Evolutionary conservation across 2,329 filamentous ascomycete genomes (phyloP), one percentile per base, ranked within the genome.

Genomic region (Parascedosporium putredinis): DNA sequence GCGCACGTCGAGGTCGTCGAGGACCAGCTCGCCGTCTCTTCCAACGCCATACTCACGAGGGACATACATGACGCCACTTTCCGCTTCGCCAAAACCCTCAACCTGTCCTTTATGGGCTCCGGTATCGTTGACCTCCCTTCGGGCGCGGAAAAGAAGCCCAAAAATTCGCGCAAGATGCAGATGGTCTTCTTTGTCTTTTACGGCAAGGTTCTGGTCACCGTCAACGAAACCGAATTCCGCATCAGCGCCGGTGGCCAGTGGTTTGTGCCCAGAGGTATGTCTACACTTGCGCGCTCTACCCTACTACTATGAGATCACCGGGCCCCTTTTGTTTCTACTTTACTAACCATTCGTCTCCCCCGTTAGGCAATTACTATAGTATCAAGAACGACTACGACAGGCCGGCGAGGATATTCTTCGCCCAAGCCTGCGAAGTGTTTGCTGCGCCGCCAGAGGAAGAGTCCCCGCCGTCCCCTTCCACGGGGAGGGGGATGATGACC

Each of bases 151-250:
- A 98, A 98, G 72, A 81, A 83, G 57, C 79, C 84, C 45, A 97
- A 97, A 74, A 97, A 96, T 66, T 86, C 86, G 31, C 78, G 91
- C 54, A 90, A 86, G 69, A 97, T 96, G 88, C 89, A 96, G 62
- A 93, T 98, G 84, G 83, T 86, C 1, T 97, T 97, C 65, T 96
- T 95, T 58, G 85, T 98, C 25, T 84, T 88, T 57, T 77, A 79
- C 42, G 93, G 93, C 20, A 82, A 85, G 55, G 88, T 96, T 18
- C 74, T 81, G 55, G 90, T 95, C 18, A 85, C 81, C 24, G 78
- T 95, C 45, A 81, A 85, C 55, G 79, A 86, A 55, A 84, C 78
- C 22, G 72, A 75, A 54, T 97, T 98, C 63, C 81, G 84, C 51
- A 89, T 95, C 55, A 81, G 83, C 33, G 88, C 86, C 57, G 90